phyloP scores from a whole-genome alignment of 345 rosid genomes.

The Atalantia buxifolia region DNA sequence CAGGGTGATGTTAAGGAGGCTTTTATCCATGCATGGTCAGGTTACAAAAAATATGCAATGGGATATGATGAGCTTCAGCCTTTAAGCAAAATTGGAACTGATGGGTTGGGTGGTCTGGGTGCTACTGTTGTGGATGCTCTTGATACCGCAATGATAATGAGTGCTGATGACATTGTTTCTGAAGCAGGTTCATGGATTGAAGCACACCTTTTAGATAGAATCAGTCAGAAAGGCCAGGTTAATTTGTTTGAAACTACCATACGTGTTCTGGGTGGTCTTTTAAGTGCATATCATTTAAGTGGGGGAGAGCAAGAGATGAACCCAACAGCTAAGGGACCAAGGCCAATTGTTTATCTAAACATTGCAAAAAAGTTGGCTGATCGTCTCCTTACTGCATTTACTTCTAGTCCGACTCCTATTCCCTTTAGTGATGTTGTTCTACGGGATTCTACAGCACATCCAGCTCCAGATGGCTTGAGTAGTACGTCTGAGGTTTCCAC shows the following conservation, averaged over 20 bases:
- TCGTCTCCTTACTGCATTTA: slow-evolving; percentile 80
- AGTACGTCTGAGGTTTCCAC: slow-evolving; percentile 93
- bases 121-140: slow-evolving; percentile 97
- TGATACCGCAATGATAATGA: slow-evolving; percentile 99
- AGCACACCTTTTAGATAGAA: slow-evolving; percentile 69
- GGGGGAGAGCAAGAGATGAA: slow-evolving; percentile 65
- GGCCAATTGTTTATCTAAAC: slow-evolving; percentile 69
- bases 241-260: slow-evolving; percentile 98
- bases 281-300: slow-evolving; percentile 96
- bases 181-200: slow-evolving; percentile 93
- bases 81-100: slow-evolving; percentile 59
- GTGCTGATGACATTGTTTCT: slow-evolving; percentile 65
- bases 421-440: slow-evolving; percentile 83
- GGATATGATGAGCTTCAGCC: slow-evolving; percentile 98
- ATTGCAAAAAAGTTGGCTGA: slow-evolving; percentile 84
- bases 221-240: slow-evolving; percentile 85
- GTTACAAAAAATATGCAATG: slow-evolving; percentile 84
- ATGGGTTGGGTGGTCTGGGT: slow-evolving; percentile 96
- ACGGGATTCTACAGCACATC: slow-evolving; percentile 71
- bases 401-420: slow-evolving; percentile 76
- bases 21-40: slow-evolving; percentile 91
- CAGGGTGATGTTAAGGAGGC: slow-evolving; percentile 78
- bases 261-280: slow-evolving; percentile 92
- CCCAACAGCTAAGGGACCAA: slow-evolving; percentile 50
- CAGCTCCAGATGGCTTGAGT: slow-evolving; percentile 87